Percentiles rank a stretch among this genome's conserved stretches.
Conservation (phyloP, 2,329 filamentous ascomycete species). For the Talaromyces amestolkiae region DNA sequence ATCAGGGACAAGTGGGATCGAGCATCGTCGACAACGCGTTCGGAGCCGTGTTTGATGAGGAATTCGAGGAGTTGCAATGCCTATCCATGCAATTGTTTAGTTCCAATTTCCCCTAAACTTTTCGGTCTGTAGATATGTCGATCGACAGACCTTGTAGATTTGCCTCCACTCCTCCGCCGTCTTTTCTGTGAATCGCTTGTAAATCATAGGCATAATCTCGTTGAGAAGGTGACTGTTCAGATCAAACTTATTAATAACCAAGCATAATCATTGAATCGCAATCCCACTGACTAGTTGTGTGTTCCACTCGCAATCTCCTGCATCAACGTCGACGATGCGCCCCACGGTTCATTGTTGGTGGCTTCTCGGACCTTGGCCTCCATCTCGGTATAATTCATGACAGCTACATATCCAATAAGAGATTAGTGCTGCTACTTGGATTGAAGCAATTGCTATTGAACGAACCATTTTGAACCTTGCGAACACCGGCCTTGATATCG, state of each 20-base stretch:
- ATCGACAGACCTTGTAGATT: conserved; percentile 78
- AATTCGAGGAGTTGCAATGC: conserved; percentile 91
- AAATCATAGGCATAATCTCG: conserved; percentile 99
- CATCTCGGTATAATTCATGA: conserved; percentile 98
- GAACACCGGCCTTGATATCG: conserved; percentile 89
- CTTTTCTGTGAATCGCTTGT: conserved; percentile 98
- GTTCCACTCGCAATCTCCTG: conserved; percentile 98
- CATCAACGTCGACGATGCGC: conserved; percentile 78
- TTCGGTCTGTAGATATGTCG: neutral
- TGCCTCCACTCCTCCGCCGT: conserved; percentile 97
- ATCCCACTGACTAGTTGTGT: conserved; percentile 81
- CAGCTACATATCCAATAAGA: conserved; percentile 55
- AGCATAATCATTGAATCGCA: conserved; percentile 6
- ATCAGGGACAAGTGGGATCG: conserved; percentile 90
- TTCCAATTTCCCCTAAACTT: neutral
- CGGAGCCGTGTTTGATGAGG: conserved; percentile 95
- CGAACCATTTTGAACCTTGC: conserved; percentile 93
- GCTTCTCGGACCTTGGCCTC: conserved; percentile 88
- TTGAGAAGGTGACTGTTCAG: conserved; percentile 79
- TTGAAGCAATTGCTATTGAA: neutral
- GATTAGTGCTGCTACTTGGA: neutral
- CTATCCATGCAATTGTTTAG: conserved; percentile 34
- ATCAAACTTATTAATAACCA: neutral
- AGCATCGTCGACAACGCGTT: conserved; percentile 95
- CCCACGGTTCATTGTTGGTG: conserved; percentile 99